Conservation (phyloP, 2,329 filamentous ascomycete species). For the Alternaria atra region DNA sequence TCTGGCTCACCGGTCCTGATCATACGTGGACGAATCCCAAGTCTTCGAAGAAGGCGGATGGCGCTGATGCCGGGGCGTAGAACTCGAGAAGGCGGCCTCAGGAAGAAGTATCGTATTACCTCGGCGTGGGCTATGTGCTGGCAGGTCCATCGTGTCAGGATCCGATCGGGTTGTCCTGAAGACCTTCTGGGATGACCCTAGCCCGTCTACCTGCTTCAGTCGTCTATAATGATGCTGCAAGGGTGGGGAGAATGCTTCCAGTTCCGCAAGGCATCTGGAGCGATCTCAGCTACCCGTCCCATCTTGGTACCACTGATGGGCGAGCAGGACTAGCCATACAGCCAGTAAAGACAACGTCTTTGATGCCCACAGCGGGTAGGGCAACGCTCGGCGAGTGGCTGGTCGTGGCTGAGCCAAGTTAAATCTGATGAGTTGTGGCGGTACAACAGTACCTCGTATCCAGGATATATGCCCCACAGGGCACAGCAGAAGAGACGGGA, state of each 20-base stretch:
- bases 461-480: not conserved
- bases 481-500: not conserved
- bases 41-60: not conserved
- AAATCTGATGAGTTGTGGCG: not conserved
- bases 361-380: not conserved
- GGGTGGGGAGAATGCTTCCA: not conserved
- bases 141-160: not conserved
- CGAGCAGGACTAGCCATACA: not conserved
- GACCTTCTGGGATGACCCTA: not conserved
- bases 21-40: not conserved
- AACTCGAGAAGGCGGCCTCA: not conserved
- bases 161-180: not conserved
- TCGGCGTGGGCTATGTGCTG: not conserved
- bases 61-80: not conserved
- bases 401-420: not conserved
- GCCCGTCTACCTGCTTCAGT: not conserved
- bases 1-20: slow-evolving; percentile 1
- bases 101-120: not conserved
- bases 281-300: not conserved
- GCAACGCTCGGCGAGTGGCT: not conserved
- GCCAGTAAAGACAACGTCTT: not conserved
- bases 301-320: not conserved
- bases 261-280: not conserved
- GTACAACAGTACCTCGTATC: not conserved
- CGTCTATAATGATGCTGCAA: not conserved